Conservation (phyloP, 1,284 basidiomycete genomes). For the Ceratobasidium theobromae region DNA sequence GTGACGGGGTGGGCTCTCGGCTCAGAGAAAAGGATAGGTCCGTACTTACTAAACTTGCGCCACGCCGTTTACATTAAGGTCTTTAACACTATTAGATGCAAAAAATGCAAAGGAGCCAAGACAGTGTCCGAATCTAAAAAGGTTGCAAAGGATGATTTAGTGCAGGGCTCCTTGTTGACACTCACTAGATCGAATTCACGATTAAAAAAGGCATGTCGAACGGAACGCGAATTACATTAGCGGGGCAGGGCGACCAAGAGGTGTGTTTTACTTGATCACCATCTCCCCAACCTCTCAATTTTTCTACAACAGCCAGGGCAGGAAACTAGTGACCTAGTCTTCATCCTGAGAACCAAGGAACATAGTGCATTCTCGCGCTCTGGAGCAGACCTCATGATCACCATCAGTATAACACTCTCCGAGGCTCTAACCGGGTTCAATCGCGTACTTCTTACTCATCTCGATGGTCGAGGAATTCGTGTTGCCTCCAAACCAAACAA, state of each 20-base stretch:
- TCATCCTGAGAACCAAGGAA: constrained; percentile 67
- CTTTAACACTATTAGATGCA: constrained; percentile 66
- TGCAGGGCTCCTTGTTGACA: background rate
- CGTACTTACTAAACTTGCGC: constrained; percentile 37
- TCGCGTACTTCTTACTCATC: constrained; percentile 80
- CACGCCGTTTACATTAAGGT: background rate
- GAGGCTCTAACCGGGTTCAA: constrained; percentile 90
- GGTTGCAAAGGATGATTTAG: constrained; percentile 43
- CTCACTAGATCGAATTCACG: constrained; percentile 57
- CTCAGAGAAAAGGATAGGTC: constrained; percentile 87
- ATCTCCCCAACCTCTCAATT: background rate
- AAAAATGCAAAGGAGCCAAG: constrained; percentile 90
- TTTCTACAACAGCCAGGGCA: constrained; percentile 66
- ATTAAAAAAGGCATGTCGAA: constrained; percentile 89
- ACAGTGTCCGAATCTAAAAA: constrained; percentile 85
- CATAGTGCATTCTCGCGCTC: constrained; percentile 82
- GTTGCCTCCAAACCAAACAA: constrained; percentile 47
- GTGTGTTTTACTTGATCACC: constrained; percentile 48
- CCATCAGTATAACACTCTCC: constrained; percentile 81
- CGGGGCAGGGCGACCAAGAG: constrained; percentile 88
- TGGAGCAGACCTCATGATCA: constrained; percentile 74
- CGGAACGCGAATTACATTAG: constrained; percentile 81
- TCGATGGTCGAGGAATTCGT: constrained; percentile 85
- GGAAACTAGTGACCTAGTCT: constrained; percentile 85
- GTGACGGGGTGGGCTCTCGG: constrained; percentile 77